phyloP scores from a whole-genome alignment of 345 rosid species.

The Firmiana major region DNA sequence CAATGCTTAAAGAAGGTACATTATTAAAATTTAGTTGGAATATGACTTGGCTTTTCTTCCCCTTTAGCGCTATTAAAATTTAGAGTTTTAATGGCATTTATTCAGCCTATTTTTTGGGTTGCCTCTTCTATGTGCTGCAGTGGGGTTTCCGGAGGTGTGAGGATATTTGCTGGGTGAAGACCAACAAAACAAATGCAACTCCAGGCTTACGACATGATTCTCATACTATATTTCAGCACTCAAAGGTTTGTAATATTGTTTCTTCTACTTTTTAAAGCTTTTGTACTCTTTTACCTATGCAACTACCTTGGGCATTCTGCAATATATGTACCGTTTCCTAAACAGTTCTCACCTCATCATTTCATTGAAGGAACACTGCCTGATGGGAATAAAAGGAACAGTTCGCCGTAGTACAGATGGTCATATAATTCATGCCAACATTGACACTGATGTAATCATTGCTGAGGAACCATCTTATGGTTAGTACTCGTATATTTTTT shows the following conservation, averaged over 20 bases:
- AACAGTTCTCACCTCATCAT: constrained; percentile 9
- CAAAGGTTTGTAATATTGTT: constrained; percentile 58
- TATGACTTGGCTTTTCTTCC: background rate
- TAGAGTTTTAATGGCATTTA: background rate
- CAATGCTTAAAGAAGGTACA: constrained; percentile 92
- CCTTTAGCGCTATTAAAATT: background rate
- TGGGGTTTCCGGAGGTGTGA: constrained; percentile 99
- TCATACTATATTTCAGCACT: constrained; percentile 92
- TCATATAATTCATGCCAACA: constrained; percentile 97
- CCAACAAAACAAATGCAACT: constrained; percentile 90
- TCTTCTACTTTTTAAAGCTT: constrained; percentile 4
- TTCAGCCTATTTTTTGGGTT: background rate
- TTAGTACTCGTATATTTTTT: constrained; percentile 33
- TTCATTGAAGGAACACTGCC: constrained; percentile 81
- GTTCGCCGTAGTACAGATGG: constrained; percentile 99
- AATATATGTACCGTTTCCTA: background rate
- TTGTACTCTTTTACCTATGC: background rate
- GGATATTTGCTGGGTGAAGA: constrained; percentile 99
- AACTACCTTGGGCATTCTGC: constrained; percentile 9
- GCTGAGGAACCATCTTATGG: constrained; percentile 98
- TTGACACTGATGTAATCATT: constrained; percentile 96
- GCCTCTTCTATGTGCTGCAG: constrained; percentile 32
- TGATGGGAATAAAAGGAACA: constrained; percentile 99
- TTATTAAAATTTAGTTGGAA: background rate
- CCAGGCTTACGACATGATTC: constrained; percentile 94